These are phyloP conservation scores for Saturnispora serradocipensis DNA, from an alignment of 805 yeast species.

Conservation along the genomic window DNA sequence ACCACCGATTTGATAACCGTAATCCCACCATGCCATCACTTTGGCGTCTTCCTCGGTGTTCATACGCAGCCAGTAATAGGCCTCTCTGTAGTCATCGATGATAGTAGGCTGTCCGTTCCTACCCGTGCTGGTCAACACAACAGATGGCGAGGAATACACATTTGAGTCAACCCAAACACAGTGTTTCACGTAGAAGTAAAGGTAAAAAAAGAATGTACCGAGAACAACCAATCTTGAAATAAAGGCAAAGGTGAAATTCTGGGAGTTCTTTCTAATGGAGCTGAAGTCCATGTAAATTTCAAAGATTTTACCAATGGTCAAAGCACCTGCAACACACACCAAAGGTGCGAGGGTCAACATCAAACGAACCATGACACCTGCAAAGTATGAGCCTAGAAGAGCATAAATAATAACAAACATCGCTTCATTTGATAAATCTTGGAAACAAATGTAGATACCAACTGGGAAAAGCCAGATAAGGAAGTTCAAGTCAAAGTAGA, in stretches of 20 bases:
- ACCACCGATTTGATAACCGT: conserved; percentile 99
- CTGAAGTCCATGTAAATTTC: conserved; percentile 69
- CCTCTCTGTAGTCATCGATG: conserved; percentile 97
- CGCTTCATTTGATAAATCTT: conserved; percentile 84
- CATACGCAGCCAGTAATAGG: conserved; percentile 98
- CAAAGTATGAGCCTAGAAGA: conserved; percentile 92
- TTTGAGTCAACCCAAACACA: conserved; percentile 96
- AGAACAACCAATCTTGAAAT: conserved; percentile 56
- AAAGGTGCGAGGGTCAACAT: conserved; percentile 96
- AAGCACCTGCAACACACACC: conserved; percentile 86
- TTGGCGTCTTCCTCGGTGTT: conserved; percentile 94
- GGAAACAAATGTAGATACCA: conserved; percentile 85
- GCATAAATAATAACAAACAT: conserved; percentile 86
- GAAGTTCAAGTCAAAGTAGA: conserved; percentile 87
- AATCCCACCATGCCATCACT: conserved; percentile 99
- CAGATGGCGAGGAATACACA: conserved; percentile 97
- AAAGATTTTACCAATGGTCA: conserved; percentile 76
- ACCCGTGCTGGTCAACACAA: conserved; percentile 73
- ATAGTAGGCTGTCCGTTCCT: conserved; percentile 80
- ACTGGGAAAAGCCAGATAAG: conserved; percentile 98
- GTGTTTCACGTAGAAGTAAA: conserved; percentile 77
- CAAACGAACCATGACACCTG: conserved; percentile 98
- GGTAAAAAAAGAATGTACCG: conserved; percentile 61
- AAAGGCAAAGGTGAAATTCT: conserved; percentile 27
- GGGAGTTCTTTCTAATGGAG: conserved; percentile 13